A percentile compares a stretch with the other conserved stretches of the same genome.
phyloP scores from a whole-genome alignment of 805 yeast species.

The Saccharomycopsis malanga region DNA sequence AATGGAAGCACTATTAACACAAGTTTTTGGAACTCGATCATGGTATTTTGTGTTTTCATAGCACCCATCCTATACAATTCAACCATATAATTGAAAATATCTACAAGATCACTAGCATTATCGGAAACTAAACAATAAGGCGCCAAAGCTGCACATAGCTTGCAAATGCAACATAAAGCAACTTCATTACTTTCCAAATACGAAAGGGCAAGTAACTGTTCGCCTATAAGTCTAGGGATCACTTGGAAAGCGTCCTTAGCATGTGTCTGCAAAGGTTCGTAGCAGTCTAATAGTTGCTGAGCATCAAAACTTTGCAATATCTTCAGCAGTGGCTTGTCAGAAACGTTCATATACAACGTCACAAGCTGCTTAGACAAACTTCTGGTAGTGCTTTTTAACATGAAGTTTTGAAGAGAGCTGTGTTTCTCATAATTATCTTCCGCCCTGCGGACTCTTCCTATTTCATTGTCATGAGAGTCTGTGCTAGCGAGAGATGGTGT shows the following conservation, averaged over 20 bases:
- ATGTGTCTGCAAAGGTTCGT: neutral
- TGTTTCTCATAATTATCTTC: no score
- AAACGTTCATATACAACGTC: no score
- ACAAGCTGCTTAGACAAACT: no score
- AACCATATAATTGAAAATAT: slow-evolving; percentile 7
- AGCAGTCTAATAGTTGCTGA: neutral
- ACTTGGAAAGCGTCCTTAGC: no score
- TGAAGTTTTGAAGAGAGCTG: no score
- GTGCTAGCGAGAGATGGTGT: no score
- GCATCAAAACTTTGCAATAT: neutral
- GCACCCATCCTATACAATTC: neutral
- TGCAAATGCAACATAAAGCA: no score
- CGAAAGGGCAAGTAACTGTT: slow-evolving; percentile 4
- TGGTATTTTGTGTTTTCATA: neutral
- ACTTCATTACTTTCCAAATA: slow-evolving; percentile 4
- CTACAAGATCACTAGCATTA: slow-evolving; percentile 9
- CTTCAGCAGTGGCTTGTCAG: no score
- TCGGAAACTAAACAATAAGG: neutral
- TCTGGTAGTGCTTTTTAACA: no score
- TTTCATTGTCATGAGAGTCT: no score
- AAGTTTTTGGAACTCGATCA: neutral
- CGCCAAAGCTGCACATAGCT: slow-evolving; percentile 3
- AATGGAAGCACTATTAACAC: neutral
- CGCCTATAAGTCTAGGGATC: slow-evolving; percentile 14
- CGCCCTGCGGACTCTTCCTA: no score